phyloP scores from a whole-genome alignment of 495 filamentous ascomycete species.

The Aspergillus diversus region DNA sequence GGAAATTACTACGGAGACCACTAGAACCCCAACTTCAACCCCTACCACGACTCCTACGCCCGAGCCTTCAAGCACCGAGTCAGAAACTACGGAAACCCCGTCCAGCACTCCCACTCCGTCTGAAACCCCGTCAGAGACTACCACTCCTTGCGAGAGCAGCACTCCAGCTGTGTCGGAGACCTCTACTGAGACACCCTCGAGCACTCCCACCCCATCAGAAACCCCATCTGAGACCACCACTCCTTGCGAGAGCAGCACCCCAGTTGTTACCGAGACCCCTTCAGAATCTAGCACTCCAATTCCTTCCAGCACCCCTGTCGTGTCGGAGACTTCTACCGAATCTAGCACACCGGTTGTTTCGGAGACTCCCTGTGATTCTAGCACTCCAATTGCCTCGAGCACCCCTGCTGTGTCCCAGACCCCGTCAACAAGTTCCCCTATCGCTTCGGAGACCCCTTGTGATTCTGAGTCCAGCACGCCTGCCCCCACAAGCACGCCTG shows the following conservation, averaged over 20 bases:
- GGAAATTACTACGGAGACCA: neutral
- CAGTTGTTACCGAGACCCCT: neutral
- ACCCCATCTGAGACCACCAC: neutral
- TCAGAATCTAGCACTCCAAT: neutral
- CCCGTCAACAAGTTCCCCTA: neutral
- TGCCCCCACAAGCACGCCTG: constrained; percentile 4
- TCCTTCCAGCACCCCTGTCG: constrained; percentile 3
- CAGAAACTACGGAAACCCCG: neutral
- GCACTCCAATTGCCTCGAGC: neutral
- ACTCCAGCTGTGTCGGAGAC: no score
- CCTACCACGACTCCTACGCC: no score
- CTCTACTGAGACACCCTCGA: no score
- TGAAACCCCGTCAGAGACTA: neutral
- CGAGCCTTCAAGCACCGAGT: neutral
- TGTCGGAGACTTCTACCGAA: neutral
- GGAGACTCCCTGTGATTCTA: neutral
- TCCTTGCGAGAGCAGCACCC: neutral
- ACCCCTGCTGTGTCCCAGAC: constrained; percentile 2
- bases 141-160: neutral
- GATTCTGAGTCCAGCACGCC: neutral
- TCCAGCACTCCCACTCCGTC: neutral
- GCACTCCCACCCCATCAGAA: neutral
- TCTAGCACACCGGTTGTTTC: constrained; percentile 3
- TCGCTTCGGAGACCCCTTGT: constrained; percentile 5
- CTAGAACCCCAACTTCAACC: constrained; percentile 7